Conservation (phyloP, 179 eudicot species). For the Camellia oleifera region DNA sequence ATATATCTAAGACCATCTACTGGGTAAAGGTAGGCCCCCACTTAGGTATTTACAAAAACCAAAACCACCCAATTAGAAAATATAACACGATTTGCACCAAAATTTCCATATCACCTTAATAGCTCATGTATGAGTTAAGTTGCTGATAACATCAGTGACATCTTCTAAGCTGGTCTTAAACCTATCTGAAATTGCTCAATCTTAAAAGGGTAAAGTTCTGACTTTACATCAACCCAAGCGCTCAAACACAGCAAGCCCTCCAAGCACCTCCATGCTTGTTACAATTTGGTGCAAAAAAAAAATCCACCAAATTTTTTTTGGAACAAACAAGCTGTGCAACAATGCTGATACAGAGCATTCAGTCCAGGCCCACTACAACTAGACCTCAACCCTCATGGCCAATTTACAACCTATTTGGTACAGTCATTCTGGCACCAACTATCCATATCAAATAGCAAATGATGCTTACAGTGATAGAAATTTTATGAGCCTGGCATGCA, state of each 20-base stretch:
- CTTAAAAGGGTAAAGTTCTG: not conserved
- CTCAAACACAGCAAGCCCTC: not conserved
- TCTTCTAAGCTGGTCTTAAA: not conserved
- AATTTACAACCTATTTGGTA: not conserved
- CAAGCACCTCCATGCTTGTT: not conserved
- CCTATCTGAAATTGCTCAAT: not conserved
- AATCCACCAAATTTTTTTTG: not conserved
- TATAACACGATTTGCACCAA: not conserved
- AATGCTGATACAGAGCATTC: not conserved
- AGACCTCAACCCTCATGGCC: not conserved
- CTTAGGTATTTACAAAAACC: not conserved
- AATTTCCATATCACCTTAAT: not conserved
- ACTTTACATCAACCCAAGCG: not conserved
- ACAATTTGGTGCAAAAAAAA: not conserved
- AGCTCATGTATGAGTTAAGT: no score
- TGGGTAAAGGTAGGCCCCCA: not conserved
- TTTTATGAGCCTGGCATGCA: not conserved
- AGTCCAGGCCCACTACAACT: not conserved
- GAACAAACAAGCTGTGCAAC: not conserved
- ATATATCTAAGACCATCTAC: not conserved
- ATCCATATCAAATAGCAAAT: not conserved
- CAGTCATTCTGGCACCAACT: not conserved
- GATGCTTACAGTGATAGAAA: not conserved
- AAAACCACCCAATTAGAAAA: not conserved
- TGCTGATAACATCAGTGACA: not conserved